phyloP scores from a whole-genome alignment of 1,284 basidiomycete genomes.

The Pholiota adiposa region DNA sequence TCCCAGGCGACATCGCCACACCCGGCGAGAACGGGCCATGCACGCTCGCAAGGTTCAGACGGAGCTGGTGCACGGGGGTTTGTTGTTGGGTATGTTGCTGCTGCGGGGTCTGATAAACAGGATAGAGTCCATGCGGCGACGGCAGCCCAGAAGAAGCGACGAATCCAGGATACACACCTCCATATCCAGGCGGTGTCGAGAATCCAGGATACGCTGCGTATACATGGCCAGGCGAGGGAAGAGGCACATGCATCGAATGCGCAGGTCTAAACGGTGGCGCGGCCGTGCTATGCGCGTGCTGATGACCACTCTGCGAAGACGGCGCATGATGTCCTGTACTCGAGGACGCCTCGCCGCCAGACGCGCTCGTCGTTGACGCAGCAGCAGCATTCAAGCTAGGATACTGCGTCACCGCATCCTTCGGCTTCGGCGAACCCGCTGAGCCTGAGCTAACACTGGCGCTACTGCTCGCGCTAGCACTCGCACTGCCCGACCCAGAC shows the following conservation, averaged over 20 bases:
- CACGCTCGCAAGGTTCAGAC: slow-evolving; percentile 24
- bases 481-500: background rate
- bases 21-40: slow-evolving; percentile 60
- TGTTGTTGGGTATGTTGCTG: background rate
- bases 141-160: background rate
- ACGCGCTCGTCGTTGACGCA: background rate
- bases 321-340: background rate
- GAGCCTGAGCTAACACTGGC: background rate
- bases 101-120: background rate
- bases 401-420: background rate
- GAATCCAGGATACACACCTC: background rate
- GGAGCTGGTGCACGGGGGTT: slow-evolving; percentile 6
- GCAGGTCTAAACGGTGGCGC: background rate
- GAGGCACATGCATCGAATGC: background rate
- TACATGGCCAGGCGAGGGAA: background rate
- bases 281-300: background rate
- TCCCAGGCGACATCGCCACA: slow-evolving; percentile 71
- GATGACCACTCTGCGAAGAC: background rate
- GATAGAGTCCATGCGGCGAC: background rate
- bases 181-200: background rate
- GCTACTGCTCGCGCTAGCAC: background rate
- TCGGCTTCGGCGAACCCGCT: background rate
- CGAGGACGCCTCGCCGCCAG: background rate
- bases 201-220: background rate
- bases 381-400: background rate